Percentiles rank a stretch among this genome's conserved stretches.
phyloP scores from a whole-genome alignment of 371 early-diverging fungal species.

The Mucor piriformis region DNA sequence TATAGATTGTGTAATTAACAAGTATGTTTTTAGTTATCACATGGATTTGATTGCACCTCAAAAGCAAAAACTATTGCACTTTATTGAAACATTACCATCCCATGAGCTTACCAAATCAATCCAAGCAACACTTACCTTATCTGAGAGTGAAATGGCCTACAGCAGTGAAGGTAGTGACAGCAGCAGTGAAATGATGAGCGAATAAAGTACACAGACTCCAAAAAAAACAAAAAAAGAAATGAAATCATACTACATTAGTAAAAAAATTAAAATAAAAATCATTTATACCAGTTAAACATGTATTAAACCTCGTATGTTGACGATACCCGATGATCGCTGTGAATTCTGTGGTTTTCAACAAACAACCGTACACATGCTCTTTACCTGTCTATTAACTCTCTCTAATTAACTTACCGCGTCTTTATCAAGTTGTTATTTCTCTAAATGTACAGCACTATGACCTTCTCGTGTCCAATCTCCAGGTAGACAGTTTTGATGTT shows the following conservation, averaged over 20 bases:
- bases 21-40: constrained; percentile 2
- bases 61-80: background rate
- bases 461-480: no score
- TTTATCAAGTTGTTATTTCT: no score
- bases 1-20: background rate
- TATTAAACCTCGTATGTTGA: constrained; percentile 96
- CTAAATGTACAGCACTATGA: no score
- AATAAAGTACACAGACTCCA: no score
- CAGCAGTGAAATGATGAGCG: constrained; percentile 4
- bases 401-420: no score
- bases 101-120: constrained; percentile 1
- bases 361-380: no score
- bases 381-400: no score
- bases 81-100: constrained; percentile 1
- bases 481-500: no score
- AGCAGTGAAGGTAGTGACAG: constrained; percentile 2
- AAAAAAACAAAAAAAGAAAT: no score
- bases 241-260: background rate
- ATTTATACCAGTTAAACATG: constrained; percentile 23
- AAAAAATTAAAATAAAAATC: background rate
- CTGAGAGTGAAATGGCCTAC: background rate
- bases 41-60: constrained; percentile 12
- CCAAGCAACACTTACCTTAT: background rate
- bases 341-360: no score
- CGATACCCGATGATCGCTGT: constrained; percentile 85